Percentiles rank a stretch among this genome's conserved stretches.
These are phyloP conservation scores for Pyrenochaeta sp. DNA, from an alignment of 2,329 filamentous ascomycete genomes.

Conservation along the genomic window DNA sequence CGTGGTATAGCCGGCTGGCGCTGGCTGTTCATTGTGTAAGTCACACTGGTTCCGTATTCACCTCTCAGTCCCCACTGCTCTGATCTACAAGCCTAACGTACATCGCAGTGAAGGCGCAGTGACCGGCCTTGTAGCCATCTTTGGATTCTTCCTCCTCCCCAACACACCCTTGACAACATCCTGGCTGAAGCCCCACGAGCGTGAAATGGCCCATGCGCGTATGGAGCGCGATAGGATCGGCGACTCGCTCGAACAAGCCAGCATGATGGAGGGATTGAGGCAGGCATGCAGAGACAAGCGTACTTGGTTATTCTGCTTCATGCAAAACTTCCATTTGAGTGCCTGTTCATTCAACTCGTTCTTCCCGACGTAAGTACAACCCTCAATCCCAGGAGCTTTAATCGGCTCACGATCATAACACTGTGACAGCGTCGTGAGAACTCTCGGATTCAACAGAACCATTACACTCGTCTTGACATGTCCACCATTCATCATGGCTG, in stretches of 20 bases:
- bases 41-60: slow-evolving; percentile 18
- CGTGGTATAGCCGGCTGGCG: slow-evolving; percentile 48
- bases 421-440: slow-evolving; percentile 41
- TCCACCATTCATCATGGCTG: slow-evolving; percentile 60
- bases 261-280: slow-evolving; percentile 36
- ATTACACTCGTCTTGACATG: slow-evolving; percentile 50
- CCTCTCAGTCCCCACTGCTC: background rate
- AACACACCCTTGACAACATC: slow-evolving; percentile 49
- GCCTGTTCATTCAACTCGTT: slow-evolving; percentile 45
- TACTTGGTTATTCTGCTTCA: slow-evolving; percentile 44
- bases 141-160: slow-evolving; percentile 40
- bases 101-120: slow-evolving; percentile 33
- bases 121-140: slow-evolving; percentile 36
- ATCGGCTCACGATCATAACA: background rate
- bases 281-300: slow-evolving; percentile 39
- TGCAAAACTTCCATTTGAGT: slow-evolving; percentile 41
- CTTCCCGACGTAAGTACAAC: slow-evolving; percentile 38
- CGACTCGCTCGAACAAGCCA: slow-evolving; percentile 44
- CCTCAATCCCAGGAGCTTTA: background rate
- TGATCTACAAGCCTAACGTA: slow-evolving; percentile 2
- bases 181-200: slow-evolving; percentile 58
- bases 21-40: slow-evolving; percentile 50
- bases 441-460: slow-evolving; percentile 48
- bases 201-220: slow-evolving; percentile 47
- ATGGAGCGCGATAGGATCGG: slow-evolving; percentile 60